Evolutionary conservation across 2,329 filamentous ascomycete species (phyloP), one percentile per base, ranked within the genome.

Genomic region (Aspergillus sp.): DNA sequence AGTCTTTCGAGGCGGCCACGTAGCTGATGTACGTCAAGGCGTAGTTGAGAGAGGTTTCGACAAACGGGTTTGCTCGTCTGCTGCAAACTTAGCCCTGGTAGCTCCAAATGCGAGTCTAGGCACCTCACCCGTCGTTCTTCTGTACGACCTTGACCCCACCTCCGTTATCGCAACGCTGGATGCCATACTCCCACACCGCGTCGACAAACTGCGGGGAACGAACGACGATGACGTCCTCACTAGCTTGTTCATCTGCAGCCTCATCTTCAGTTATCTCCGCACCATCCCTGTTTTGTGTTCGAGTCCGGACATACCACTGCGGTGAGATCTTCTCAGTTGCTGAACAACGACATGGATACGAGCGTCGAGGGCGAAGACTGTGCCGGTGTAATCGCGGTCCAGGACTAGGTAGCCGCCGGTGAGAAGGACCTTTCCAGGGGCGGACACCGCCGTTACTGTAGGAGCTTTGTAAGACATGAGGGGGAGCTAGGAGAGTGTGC

Each of bases 321-420:
- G 66, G 58, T 68, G 67, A 55, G 69, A 68, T 66, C 67, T 83
- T 58, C 76, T 79, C 62, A 85, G 75, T 57, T 83, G 81, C 69
- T 85, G 80, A 47, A 88, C 82, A 63, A 83, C 74, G 47, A 86
- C 83, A 71, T 89, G 86, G 36, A 89, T 88, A 59, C 87, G 80
- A 49, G 87, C 86, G 72, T 88, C 82, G 54, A 89, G 81, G 32
- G 85, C 86, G 68, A 88, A 87, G 4, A 89, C 86, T 17, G 87
- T 81, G 38, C 89, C 94, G 3, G 90, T 95, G 78, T 97, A 92
- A 63, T 85, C 82, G 63, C 91, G 87, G 80, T 98, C 94, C 49
- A 99, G 88, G 21, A 97, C 94, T 49, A 98, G 87, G 78, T 98
- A 99, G 63, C 95, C 95, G 65, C 95, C 95, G 4, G 94, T 92